Evolutionary conservation across 2,329 filamentous ascomycete genomes (phyloP), one percentile per base, ranked within the genome.

Genomic region (Fusarium paranaense): DNA sequence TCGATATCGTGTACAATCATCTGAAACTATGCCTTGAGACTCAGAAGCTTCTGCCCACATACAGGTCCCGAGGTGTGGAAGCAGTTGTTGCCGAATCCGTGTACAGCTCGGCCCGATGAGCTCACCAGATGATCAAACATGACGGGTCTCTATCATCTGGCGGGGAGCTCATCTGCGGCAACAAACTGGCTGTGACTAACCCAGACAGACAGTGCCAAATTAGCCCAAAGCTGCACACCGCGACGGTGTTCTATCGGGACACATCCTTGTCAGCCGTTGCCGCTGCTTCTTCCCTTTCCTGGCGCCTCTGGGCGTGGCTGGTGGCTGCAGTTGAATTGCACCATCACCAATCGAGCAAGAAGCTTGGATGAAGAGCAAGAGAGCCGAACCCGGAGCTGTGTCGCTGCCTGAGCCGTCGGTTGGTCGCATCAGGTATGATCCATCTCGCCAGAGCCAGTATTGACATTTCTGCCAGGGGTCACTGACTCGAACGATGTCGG

Each of bases 1-100:
- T 66, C 64, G 62, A 61, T 73, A 78, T 70, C 47, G 47, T 78
- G 79, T 80, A 73, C 76, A 69, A 79, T 79, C 70, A 75, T 80
- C 65, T 80, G 79, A 80, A 80, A 80, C 79, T 62, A 66, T 61
- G 52, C 50, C 59, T 70, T 70, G 69, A 72, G 65, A 60, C 70
- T 66, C 57, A 66, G 62, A 59, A 63, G 64, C 60, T 60, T 58
- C 42, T 57, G 47, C 35, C 54, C 59, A 65, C 56, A 38, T 58
- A 52, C 32, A 64, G 50, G 63, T 56, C 56, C 61, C 61, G 56
- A 68, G 66, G 42, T 59, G 60, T 67, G 69, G 37, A 74, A 73
- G 57, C 47, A 62, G 37, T 66, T 47, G 33, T 69, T 70, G 63
- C 70, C 74, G 59, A 65, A 74, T 73, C 42, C 62, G 66, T 77